Evolutionary conservation across 768 basidiomycete species (phyloP).

Genomic region (Cystobasidium tubakii): DNA sequence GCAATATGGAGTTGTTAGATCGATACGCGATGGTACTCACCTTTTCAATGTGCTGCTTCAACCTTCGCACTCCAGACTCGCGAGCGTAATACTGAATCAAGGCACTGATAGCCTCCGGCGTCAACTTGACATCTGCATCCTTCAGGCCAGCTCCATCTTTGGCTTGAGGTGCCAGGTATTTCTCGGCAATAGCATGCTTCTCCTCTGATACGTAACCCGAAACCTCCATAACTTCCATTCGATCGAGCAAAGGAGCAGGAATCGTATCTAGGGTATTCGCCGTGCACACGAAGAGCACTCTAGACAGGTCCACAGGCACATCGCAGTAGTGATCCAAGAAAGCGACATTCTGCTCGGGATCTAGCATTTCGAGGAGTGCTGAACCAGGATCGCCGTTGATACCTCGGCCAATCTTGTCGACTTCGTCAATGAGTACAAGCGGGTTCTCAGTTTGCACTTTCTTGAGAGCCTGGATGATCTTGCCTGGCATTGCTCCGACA

Average conservation of each 20-base stretch:
- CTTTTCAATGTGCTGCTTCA: conserved; percentile 99
- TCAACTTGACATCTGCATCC: conserved; percentile 72
- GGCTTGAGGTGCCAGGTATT: conserved; percentile 86
- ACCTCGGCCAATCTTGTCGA: conserved; percentile 68
- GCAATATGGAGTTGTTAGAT: too few relatives aligned
- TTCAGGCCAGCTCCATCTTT: conserved; percentile 83
- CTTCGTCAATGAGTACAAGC: conserved; percentile 61
- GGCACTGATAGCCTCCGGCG: conserved; percentile 68
- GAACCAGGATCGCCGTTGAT: conserved; percentile 91
- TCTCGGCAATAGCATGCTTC: conserved; percentile 90
- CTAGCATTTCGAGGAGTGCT: conserved; percentile 82
- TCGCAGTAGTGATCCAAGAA: conserved; percentile 85
- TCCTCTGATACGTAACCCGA: conserved; percentile 66
- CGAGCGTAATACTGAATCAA: conserved; percentile 96
- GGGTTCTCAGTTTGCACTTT: conserved; percentile 78
- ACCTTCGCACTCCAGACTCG: conserved; percentile 89
- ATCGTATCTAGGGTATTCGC: conserved; percentile 88
- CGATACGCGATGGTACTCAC: too few relatives aligned
- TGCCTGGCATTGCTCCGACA: conserved; percentile 53
- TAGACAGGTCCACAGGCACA: conserved; percentile 79
- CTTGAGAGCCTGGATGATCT: conserved; percentile 73
- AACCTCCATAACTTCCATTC: conserved; percentile 81
- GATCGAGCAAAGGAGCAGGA: conserved; percentile 77
- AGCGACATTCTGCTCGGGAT: conserved; percentile 61
- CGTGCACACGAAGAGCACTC: conserved; percentile 95